Base-by-base conservation (phyloP, 192 early-diverging fungal genomes). In the Coemansia sp. region DNA sequence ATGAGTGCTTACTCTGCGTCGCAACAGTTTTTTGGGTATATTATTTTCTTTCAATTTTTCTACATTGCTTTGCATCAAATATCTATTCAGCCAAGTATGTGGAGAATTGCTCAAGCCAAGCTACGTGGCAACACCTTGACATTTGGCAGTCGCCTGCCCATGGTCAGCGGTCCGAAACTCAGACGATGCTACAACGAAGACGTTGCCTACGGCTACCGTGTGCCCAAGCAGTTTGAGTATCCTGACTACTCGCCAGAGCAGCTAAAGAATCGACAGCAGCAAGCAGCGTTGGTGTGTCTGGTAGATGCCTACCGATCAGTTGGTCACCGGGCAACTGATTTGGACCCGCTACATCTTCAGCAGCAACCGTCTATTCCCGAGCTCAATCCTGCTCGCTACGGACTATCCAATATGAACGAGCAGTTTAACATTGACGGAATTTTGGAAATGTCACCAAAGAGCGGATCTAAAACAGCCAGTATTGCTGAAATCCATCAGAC, bases 201-300 rank as follows among this genome's bases (percentile, higher is more conserved):
- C 34, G 87, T 88, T 46, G 88, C 89, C 3, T 96, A 93, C 68
- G 95, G 95, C 10, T 97, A 90, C 71, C 85, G 95, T n/a, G 83
- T 86, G 5, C 89, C 92, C 42, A 85, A 86, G 18, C 81, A 74
- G 24, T 84, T 76, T 54, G 79, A 75, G 28, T 79, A 90, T 49
- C 88, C 87, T 3, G 94, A 97, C 74, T 97, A 90, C 76, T 86
- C 89, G 17, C 66, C 82, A 18, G 85, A 86, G 54, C 91, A 98
- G 66, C 83, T 96, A 2, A 74, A 67, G 11, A 98, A 97, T 83
- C 84, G 96, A 40, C 89, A 89, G 50, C 71, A 86, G 53, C 86
- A 94, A 53, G 88, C 93, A 40, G 90, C 91, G 59, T 81, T 98
- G 21, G 72, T 98, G 18, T 87, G 95, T 21, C 76, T 97, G 54